These are phyloP conservation scores for Stachybotrys chartarum DNA, from an alignment of 2,329 filamentous ascomycete genomes.

Conservation along the genomic window DNA sequence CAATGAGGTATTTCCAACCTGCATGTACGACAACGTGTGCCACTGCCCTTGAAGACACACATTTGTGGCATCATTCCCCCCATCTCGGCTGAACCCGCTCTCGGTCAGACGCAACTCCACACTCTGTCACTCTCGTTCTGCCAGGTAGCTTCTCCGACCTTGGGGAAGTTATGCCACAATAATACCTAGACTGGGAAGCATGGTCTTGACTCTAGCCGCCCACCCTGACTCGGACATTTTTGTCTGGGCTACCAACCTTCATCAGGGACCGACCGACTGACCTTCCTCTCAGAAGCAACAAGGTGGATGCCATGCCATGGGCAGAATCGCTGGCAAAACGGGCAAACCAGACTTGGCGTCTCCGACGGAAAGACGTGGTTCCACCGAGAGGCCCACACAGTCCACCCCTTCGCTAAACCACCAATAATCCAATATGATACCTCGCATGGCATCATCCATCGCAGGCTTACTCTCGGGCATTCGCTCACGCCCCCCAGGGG, in stretches of 20 bases:
- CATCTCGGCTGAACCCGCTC: background rate
- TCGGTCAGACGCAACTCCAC: background rate
- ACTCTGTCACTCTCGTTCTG: background rate
- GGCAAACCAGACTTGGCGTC: background rate
- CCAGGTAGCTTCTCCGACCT: too few species aligned
- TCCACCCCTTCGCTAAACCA: background rate
- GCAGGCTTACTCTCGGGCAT: background rate
- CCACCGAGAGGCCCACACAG: background rate
- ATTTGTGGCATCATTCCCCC: background rate
- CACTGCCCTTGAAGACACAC: background rate
- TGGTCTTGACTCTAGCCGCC: too few species aligned
- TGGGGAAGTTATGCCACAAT: too few species aligned
- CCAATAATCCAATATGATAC: background rate
- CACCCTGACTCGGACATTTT: too few species aligned
- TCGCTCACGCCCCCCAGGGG: background rate
- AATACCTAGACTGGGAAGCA: too few species aligned
- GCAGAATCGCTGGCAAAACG: background rate
- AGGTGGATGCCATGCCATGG: too few species aligned
- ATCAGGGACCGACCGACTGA: too few species aligned
- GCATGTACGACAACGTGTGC: background rate
- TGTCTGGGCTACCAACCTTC: too few species aligned
- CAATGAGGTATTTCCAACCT: background rate
- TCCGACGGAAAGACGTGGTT: background rate
- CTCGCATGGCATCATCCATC: background rate
- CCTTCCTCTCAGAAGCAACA: too few species aligned